Conservation (phyloP, 805 yeast genomes). For the Ogataea minuta region DNA sequence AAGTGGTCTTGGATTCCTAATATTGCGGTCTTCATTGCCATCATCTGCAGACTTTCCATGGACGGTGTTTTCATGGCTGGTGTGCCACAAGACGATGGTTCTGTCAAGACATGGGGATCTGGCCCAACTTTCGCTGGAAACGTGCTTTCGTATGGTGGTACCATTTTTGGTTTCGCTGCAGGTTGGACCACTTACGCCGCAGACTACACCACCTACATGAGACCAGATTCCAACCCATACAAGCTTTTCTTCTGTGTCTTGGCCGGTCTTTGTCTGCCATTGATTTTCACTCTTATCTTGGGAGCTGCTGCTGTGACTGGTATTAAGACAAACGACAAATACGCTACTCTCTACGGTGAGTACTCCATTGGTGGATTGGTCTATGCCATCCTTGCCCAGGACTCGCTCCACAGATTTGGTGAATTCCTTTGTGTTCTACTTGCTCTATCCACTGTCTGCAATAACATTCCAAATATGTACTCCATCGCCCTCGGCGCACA, state of each 20-base stretch:
- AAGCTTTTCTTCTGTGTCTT: slow-evolving; percentile 65
- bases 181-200: slow-evolving; percentile 95
- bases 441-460: slow-evolving; percentile 84
- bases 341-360: slow-evolving; percentile 48
- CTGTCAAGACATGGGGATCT: slow-evolving; percentile 35
- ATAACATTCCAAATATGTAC: slow-evolving; percentile 93
- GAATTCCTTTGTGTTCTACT: slow-evolving; percentile 83
- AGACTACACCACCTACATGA: slow-evolving; percentile 89
- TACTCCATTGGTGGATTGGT: slow-evolving; percentile 79
- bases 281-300: slow-evolving; percentile 67
- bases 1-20: slow-evolving; percentile 89
- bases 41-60: slow-evolving; percentile 72
- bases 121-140: slow-evolving; percentile 73
- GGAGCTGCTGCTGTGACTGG: slow-evolving; percentile 89
- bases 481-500: slow-evolving; percentile 86
- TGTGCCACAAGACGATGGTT: slow-evolving; percentile 28
- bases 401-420: slow-evolving; percentile 86
- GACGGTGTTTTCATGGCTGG: slow-evolving; percentile 63
- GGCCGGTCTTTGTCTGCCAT: slow-evolving; percentile 64
- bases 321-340: slow-evolving; percentile 43
- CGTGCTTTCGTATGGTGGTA: slow-evolving; percentile 78
- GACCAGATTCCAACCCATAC: slow-evolving; percentile 53
- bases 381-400: slow-evolving; percentile 70
- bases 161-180: slow-evolving; percentile 83
- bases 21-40: slow-evolving; percentile 65